These are phyloP conservation scores for Sclerotinia trifoliorum DNA, from an alignment of 2,329 filamentous ascomycete genomes.

Conservation along the genomic window DNA sequence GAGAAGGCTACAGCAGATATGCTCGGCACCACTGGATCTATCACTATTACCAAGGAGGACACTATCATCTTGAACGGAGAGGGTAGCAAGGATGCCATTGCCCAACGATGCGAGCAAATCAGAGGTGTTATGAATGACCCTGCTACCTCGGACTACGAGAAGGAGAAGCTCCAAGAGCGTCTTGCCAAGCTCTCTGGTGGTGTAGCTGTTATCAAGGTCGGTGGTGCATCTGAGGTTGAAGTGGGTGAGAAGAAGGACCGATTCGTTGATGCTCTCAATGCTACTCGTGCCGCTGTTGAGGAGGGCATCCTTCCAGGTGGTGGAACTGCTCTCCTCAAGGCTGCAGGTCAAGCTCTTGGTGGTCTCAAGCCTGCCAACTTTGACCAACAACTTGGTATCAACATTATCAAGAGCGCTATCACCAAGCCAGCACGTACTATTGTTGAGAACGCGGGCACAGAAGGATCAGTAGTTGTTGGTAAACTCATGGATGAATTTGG, in stretches of 20 bases:
- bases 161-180: slow-evolving; percentile 99
- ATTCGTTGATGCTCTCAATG: slow-evolving; percentile 97
- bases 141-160: slow-evolving; percentile 97
- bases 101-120: slow-evolving; percentile 98
- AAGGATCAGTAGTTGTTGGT: slow-evolving; percentile 94
- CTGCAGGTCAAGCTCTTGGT: slow-evolving; percentile 81
- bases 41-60: slow-evolving; percentile 99
- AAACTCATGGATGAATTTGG: slow-evolving; percentile 96
- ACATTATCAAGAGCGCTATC: slow-evolving; percentile 97
- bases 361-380: slow-evolving; percentile 90
- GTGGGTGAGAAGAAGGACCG: slow-evolving; percentile 99
- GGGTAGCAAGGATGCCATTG: slow-evolving; percentile 88
- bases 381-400: slow-evolving; percentile 97
- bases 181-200: slow-evolving; percentile 98
- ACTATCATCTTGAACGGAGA: slow-evolving; percentile 98
- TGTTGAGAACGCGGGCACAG: slow-evolving; percentile 94
- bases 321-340: slow-evolving; percentile 97
- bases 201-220: slow-evolving; percentile 99
- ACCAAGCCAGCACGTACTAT: slow-evolving; percentile 92
- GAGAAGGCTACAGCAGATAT: slow-evolving; percentile 96
- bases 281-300: slow-evolving; percentile 96
- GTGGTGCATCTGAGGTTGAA: slow-evolving; percentile 95
- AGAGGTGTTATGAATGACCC: slow-evolving; percentile 94
- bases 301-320: slow-evolving; percentile 98
- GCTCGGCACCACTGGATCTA: slow-evolving; percentile 94